These are phyloP conservation scores for Penicillium salamii DNA, from an alignment of 495 filamentous ascomycete species.

Conservation along the genomic window DNA sequence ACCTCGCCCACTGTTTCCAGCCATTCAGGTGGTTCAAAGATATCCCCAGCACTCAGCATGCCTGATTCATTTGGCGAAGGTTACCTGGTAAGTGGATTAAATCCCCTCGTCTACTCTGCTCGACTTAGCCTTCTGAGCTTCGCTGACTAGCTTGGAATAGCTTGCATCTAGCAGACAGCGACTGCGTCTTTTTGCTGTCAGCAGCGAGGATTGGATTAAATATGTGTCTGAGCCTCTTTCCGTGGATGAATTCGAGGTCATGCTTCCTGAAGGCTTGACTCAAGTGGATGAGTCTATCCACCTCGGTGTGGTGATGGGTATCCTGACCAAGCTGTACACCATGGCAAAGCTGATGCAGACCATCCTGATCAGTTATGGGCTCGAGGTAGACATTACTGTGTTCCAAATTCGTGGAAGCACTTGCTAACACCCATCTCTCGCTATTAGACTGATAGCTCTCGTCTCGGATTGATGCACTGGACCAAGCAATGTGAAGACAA, in stretches of 20 bases:
- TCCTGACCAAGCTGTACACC: constrained; percentile 34
- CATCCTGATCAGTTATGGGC: constrained; percentile 31
- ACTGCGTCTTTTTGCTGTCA: constrained; percentile 30
- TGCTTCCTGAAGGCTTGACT: constrained; percentile 18
- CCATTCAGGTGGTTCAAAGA: neutral
- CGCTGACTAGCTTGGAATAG: constrained; percentile 3
- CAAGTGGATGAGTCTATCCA: constrained; percentile 17
- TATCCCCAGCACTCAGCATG: neutral
- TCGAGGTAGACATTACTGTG: constrained; percentile 25
- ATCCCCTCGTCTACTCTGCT: neutral
- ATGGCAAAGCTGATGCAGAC: constrained; percentile 36
- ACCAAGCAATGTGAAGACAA: constrained; percentile 27
- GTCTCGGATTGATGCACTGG: constrained; percentile 27
- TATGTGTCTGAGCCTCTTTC: constrained; percentile 4
- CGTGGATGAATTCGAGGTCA: constrained; percentile 3
- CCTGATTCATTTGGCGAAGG: neutral
- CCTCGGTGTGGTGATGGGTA: constrained; percentile 19
- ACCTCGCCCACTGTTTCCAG: neutral
- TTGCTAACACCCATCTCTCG: neutral
- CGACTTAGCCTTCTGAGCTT: neutral
- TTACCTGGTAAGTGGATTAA: neutral
- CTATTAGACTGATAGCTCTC: constrained; percentile 25
- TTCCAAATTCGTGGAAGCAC: neutral
- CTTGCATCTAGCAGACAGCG: constrained; percentile 22
- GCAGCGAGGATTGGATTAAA: constrained; percentile 34